A percentile compares a stretch with the other conserved stretches of the same genome.
Evolutionary conservation across 768 basidiomycete genomes (phyloP).

Genomic region (Tephrocybe sp.): DNA sequence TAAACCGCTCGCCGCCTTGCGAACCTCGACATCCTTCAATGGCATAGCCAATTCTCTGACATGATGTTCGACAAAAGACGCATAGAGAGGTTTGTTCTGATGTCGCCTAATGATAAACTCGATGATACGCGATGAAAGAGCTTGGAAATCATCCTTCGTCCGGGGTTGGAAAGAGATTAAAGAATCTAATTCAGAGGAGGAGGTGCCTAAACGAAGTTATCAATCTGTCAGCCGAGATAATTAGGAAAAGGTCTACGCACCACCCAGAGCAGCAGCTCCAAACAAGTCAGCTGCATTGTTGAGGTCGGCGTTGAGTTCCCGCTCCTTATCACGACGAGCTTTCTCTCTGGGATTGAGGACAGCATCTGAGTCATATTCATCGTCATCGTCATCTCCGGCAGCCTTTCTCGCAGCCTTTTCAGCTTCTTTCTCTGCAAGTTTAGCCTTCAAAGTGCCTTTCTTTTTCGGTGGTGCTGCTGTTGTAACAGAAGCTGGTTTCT

Average conservation of each 20-base stretch:
- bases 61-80: slow-evolving; percentile 82
- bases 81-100: slow-evolving; percentile 79
- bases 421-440: slow-evolving; percentile 90
- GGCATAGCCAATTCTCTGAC: slow-evolving; percentile 72
- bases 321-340: slow-evolving; percentile 73
- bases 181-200: slow-evolving; percentile 64
- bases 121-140: slow-evolving; percentile 72
- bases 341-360: slow-evolving; percentile 82
- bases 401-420: slow-evolving; percentile 55
- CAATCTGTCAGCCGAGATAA: background rate
- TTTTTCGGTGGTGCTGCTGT: slow-evolving; percentile 78
- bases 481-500: slow-evolving; percentile 42
- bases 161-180: slow-evolving; percentile 79
- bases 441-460: slow-evolving; percentile 89
- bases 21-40: slow-evolving; percentile 87
- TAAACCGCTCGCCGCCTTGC: slow-evolving; percentile 83
- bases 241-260: slow-evolving; percentile 33
- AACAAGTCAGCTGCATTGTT: slow-evolving; percentile 81
- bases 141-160: slow-evolving; percentile 85
- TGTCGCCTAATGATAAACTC: slow-evolving; percentile 77
- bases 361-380: slow-evolving; percentile 68
- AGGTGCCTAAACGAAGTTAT: slow-evolving; percentile 50
- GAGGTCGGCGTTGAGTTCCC: slow-evolving; percentile 86
- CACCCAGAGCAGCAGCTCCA: slow-evolving; percentile 66
- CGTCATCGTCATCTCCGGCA: slow-evolving; percentile 38